Evolutionary conservation across 2,329 filamentous ascomycete species (phyloP), one percentile per base, ranked within the genome.

Genomic region (Penicillium sp.): DNA sequence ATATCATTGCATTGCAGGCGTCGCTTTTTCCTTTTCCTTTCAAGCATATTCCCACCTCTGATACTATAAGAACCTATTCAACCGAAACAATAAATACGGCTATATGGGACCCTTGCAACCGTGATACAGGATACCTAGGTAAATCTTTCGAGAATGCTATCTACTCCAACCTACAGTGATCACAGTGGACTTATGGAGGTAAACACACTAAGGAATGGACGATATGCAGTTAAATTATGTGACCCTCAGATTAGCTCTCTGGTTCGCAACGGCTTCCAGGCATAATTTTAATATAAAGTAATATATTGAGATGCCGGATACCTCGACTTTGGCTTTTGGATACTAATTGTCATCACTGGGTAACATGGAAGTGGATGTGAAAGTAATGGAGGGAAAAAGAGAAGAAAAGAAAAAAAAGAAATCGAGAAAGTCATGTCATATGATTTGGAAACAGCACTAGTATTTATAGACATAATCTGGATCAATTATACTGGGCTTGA

Each of bases 301-400:
- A 26, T 28, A 33, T 9, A 14, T 35, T 49, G 46, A 51, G 16
- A 42, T 60, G 66, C 67, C 68, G 73, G 74, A 73, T 77, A 72
- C 64, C 73, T 74, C 73, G 74, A 73, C 66, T 76, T 75, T 77
- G 74, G 74, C 74, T 76, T 76, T 68, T 72, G 66, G 69, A 70
- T 64, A 68, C 62, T 59, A 59, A 43, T 38, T 59, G 64, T 76
- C 73, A 68, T 75, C 73, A 75, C 63, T 47, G 72, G 72, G 69
- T 69, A 49, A 16, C 53, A 55, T 48, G 12, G 50, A 43, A 35
- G 35, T n/a, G n/a, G 23, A n/a, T n/a, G 46, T 28, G 20, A n/a
- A n/a, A n/a, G n/a, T n/a, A n/a, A n/a, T 16, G 12, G 16, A 35
- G 28, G 9, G 28, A 7, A 11, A 9, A 33, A 11, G 26, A 23